phyloP scores from a whole-genome alignment of 768 basidiomycete genomes.

The Mycena indigotica region DNA sequence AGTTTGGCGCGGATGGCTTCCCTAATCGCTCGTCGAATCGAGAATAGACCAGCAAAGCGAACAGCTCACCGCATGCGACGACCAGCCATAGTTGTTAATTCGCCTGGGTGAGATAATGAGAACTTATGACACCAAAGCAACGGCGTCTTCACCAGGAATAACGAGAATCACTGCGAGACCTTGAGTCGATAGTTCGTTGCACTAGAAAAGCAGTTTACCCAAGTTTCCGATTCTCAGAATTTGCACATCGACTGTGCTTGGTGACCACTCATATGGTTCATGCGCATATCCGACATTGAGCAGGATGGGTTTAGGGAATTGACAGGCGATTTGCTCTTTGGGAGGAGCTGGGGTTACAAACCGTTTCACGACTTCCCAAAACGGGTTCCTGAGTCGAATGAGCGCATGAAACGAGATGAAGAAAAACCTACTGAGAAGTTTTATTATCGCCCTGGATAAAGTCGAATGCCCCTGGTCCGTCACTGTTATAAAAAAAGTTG shows the following conservation, averaged over 20 bases:
- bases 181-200: neutral
- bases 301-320: slow-evolving; percentile 77
- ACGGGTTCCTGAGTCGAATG: slow-evolving; percentile 57
- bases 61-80: slow-evolving; percentile 64
- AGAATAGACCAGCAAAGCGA: too few species aligned
- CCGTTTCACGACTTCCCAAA: slow-evolving; percentile 76
- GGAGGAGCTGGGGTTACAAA: slow-evolving; percentile 62
- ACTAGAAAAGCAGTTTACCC: slow-evolving; percentile 30
- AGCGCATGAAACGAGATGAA: slow-evolving; percentile 3
- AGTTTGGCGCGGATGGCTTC: slow-evolving; percentile 67
- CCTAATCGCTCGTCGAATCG: too few species aligned
- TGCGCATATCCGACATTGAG: slow-evolving; percentile 73
- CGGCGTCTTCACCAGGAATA: slow-evolving; percentile 44
- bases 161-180: slow-evolving; percentile 58
- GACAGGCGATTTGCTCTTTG: slow-evolving; percentile 65
- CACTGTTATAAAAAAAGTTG: slow-evolving; percentile 40
- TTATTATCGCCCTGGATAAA: slow-evolving; percentile 76
- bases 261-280: slow-evolving; percentile 73
- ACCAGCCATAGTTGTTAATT: slow-evolving; percentile 82
- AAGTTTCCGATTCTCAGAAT: slow-evolving; percentile 77
- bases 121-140: neutral
- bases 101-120: slow-evolving; percentile 43
- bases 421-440: slow-evolving; percentile 50
- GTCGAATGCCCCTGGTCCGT: slow-evolving; percentile 80
- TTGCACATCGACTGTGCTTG: slow-evolving; percentile 72